Conservation (phyloP, 306 rosid species). For the Canavalia ensiformis region DNA sequence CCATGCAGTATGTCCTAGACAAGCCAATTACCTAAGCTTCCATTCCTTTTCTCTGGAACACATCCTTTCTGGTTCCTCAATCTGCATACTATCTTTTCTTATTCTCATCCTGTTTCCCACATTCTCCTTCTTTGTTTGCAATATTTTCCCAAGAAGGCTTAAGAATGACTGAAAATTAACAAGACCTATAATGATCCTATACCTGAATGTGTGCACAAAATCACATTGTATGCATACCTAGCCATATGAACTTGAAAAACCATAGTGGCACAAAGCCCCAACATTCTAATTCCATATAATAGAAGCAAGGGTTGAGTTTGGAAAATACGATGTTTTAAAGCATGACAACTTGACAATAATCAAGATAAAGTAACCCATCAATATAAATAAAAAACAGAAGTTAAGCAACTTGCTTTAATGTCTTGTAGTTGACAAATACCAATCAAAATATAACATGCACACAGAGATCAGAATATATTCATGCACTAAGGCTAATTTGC, state of each 20-base stretch:
- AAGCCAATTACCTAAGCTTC: background rate
- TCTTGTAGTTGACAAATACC: background rate
- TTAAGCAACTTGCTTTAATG: background rate
- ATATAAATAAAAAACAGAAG: background rate
- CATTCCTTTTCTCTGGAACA: slow-evolving; percentile 7
- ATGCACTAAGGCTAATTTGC: background rate
- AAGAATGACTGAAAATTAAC: background rate
- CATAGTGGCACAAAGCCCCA: slow-evolving; percentile 2
- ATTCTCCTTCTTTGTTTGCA: background rate
- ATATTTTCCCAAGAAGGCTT: background rate
- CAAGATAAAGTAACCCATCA: background rate
- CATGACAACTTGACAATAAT: background rate
- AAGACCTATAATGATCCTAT: background rate
- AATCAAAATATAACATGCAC: background rate
- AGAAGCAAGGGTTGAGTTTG: background rate
- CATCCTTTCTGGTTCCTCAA: slow-evolving; percentile 12
- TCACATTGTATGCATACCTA: background rate
- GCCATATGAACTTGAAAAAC: background rate
- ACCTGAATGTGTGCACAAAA: slow-evolving; percentile 1
- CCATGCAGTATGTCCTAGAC: background rate
- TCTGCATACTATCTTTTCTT: background rate
- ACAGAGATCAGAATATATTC: background rate
- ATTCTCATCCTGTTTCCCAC: background rate
- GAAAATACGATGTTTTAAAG: background rate
- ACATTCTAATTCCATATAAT: background rate